phyloP scores from a whole-genome alignment of 139 green algal genomes.

The Chloropicon primus region DNA sequence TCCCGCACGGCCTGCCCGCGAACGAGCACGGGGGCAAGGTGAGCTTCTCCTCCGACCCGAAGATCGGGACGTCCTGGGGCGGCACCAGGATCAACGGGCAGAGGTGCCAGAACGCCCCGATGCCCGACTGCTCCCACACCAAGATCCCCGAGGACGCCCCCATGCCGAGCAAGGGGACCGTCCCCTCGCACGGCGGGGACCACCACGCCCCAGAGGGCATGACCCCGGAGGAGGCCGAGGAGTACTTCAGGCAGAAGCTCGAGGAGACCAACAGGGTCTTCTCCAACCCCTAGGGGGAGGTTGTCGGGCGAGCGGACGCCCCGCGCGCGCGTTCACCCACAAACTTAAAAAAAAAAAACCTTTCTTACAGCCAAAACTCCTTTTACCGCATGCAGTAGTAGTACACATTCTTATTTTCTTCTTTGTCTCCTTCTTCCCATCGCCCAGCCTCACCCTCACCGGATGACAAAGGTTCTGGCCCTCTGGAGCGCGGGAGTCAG shows the following conservation, averaged over 20 bases:
- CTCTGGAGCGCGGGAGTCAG: not conserved
- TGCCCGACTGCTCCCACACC: not conserved
- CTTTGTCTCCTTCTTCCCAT: not conserved
- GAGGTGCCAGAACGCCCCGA: not conserved
- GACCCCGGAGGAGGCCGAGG: not conserved
- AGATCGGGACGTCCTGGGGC: not conserved
- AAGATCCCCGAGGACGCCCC: not conserved
- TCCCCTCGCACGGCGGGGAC: not conserved
- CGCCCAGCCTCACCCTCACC: not conserved
- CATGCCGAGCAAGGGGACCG: not conserved
- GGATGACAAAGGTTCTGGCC: not conserved
- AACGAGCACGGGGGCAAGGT: slow-evolving; percentile 4
- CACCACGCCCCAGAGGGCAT: not conserved
- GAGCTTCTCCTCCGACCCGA: not conserved
- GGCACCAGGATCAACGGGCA: not conserved
- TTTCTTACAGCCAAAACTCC: too few species aligned
- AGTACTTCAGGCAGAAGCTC: not conserved
- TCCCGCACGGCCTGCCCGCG: not conserved
- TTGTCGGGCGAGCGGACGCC: too few species aligned
- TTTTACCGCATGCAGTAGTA: too few species aligned
- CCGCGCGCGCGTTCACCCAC: too few species aligned
- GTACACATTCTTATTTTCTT: too few species aligned
- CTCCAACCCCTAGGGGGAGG: not conserved
- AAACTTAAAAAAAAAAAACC: too few species aligned
- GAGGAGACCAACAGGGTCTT: not conserved